Evolutionary conservation across 768 basidiomycete genomes (phyloP), one percentile per base, ranked within the genome.

Genomic region (Tephrocybe sp.): DNA sequence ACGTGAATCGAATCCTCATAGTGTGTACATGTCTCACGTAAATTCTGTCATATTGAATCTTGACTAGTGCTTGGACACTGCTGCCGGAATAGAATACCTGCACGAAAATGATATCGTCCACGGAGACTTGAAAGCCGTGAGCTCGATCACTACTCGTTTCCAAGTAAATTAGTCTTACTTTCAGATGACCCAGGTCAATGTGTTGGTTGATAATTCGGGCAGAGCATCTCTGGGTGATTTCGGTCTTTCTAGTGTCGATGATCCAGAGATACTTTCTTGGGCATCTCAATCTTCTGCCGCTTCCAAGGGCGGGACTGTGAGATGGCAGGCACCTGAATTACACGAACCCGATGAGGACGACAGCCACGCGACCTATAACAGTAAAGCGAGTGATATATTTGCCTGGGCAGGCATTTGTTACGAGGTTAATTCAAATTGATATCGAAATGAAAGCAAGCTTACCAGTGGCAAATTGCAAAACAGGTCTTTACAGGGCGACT

Each of bases 321-420:
- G 63, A 46, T 67, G 64, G 64, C 58, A 60, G 28, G 63, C 65
- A 5, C 65, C 65, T 0, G 65, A 67, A 31, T 42, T 66, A 12
- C 36, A 55, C 12, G 30, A 36, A 22, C 19, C 32, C 9, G 51
- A 51, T 25, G n/a, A n/a, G n/a, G 13, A 24, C 32, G 27, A 24
- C 25, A 25, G 13, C 12, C 12, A 13, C 1, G 34, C 22, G 9
- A 30, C 28, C 3, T 16, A 55, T 16, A 35, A 52, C 27, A 58
- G 49, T 26, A 61, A 59, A 18, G 52, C 52, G 1, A 64, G 60
- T 19, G 66, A 66, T 47, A 42, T 67, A 19, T 67, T 64, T 31
- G 61, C 64, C 18, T 66, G 61, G 52, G 49, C 59, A 18, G 40
- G 39, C n/a, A 24, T 47, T 9, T 42, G 49, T 16, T 51, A 55